Evolutionary conservation across 352 stramenopile genomes (phyloP).

Genomic region (Ophiocytium majus): DNA sequence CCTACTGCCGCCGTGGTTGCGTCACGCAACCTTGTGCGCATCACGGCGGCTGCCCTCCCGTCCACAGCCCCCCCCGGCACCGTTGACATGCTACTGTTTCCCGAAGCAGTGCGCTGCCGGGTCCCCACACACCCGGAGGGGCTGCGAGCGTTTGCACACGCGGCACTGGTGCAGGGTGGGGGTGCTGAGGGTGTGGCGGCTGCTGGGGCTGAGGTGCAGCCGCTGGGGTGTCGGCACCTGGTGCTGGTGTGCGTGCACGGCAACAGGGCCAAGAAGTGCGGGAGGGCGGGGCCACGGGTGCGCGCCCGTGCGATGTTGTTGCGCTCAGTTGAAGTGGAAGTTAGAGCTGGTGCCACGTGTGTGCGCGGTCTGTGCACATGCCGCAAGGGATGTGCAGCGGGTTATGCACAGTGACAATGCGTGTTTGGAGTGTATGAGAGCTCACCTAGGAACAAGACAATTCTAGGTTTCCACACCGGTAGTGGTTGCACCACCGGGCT

Average conservation of each 20-base stretch:
- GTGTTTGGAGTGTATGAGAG: too few species aligned
- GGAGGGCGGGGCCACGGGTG: slow-evolving; percentile 44
- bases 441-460: not conserved
- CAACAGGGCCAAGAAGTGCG: slow-evolving; percentile 46
- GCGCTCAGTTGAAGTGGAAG: too few species aligned
- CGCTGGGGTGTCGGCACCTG: slow-evolving; percentile 36
- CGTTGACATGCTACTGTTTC: slow-evolving; percentile 5
- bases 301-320: too few species aligned
- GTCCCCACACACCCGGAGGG: not conserved
- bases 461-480: not conserved
- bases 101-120: not conserved
- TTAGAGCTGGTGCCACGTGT: too few species aligned
- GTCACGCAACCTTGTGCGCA: too few species aligned
- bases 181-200: not conserved
- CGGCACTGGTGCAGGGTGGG: not conserved
- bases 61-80: not conserved
- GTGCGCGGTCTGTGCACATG: too few species aligned
- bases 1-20: not conserved
- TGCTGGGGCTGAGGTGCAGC: not conserved
- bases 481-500: not conserved
- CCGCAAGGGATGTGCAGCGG: too few species aligned
- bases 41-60: not conserved
- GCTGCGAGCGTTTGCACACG: not conserved
- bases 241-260: slow-evolving; percentile 55
- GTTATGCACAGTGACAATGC: too few species aligned